Base-by-base conservation (phyloP, 73 alveolate species). In the Paramecium biaurelia region DNA sequence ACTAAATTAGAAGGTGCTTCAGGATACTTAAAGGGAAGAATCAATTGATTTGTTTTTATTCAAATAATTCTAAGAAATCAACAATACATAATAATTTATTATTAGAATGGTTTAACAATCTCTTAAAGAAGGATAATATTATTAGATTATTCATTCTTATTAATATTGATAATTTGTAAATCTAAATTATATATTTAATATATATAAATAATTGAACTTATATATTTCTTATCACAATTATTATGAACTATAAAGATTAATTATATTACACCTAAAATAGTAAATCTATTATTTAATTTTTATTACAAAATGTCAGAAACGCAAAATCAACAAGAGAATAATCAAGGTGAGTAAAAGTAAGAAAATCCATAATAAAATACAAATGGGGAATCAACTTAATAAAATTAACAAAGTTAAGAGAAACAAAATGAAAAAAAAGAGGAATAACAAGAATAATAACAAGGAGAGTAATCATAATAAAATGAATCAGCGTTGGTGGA, bases 1-100 rank as follows among this genome's bases (percentile, higher is more conserved):
- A 79, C 90, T 43, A 79, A 79, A 79, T 79, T 79, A 24, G 90
- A 79, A 79, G 90, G 90, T 18, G 90, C 90, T 14, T 79, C 90
- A 41, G 90, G 90, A 79, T 79, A 79, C 74, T 47, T 79, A 43
- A 79, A 79, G 72, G 12, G 9, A n/a, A 79, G 90, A 79, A 79
- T 79, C 30, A 79, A 79, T 63, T 63, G 84, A 63, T 53, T 18
- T 53, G 32, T 53, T 18, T 53, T 53, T 53, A 53, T 53, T 53
- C 68, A 53, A 53, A 53, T 53, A 53, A 53, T 53, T 53, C 68
- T 53, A 47, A 47, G 7, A 47, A 47, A 12, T 14, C 8, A 47
- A 14, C 58, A 12, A 8, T 47, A 12, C 18, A 14, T 47, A 47
- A 12, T n/a, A 14, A 41, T 4, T 41, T 15, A 0, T 11, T 2